phyloP scores from a whole-genome alignment of 768 basidiomycete species.

The Baorangia bicolor region DNA sequence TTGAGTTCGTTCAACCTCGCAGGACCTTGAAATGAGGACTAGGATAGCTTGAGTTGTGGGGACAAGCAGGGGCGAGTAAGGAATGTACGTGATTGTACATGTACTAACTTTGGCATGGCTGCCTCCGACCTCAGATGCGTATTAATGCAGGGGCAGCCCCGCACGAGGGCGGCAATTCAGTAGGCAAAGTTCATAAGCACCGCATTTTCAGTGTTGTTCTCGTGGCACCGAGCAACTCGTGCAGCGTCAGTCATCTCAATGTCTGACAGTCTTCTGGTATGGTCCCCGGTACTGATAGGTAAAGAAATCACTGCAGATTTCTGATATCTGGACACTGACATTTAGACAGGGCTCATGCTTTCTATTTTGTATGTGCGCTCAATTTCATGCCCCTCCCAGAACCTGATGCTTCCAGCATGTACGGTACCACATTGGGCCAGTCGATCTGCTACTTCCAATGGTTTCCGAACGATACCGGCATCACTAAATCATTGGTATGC shows the following conservation, averaged over 20 bases:
- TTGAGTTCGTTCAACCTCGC: not conserved
- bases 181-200: too few relatives aligned
- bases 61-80: not conserved
- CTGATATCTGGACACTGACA: not conserved
- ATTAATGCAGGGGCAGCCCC: too few relatives aligned
- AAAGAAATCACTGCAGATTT: not conserved
- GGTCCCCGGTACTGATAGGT: slow-evolving; percentile 14
- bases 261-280: not conserved
- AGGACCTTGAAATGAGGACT: not conserved
- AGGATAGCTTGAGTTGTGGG: not conserved
- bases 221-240: too few relatives aligned
- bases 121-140: too few relatives aligned
- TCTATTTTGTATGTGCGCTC: slow-evolving; percentile 1
- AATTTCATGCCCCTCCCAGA: not conserved
- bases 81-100: too few relatives aligned
- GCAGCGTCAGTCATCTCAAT: too few relatives aligned
- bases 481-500: slow-evolving; percentile 5
- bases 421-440: slow-evolving; percentile 8
- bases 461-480: slow-evolving; percentile 3
- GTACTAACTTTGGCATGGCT: too few relatives aligned
- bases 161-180: too few relatives aligned
- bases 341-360: not conserved
- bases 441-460: slow-evolving; percentile 6
- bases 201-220: too few relatives aligned
- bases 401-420: slow-evolving; percentile 5